Base-by-base conservation (phyloP, 768 basidiomycete species). In the Tubosaeta brunneosetosa region DNA sequence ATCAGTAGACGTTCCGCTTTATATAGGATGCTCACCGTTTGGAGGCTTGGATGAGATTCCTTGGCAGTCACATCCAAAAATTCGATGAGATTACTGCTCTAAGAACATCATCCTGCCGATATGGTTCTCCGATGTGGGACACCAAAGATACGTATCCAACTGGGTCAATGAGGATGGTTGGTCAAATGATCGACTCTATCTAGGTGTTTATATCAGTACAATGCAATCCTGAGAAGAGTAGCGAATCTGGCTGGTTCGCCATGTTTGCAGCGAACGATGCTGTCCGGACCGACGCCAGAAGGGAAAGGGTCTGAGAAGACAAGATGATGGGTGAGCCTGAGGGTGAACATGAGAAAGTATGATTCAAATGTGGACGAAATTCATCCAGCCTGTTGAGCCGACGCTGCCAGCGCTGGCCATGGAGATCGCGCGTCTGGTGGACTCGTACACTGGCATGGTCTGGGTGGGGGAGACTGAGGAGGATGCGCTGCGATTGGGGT, bases 401-500 rank as follows among this genome's bases (percentile, higher is more conserved):
- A 73, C 77, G 16, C 65, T 79, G 45, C 84, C 85, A 14, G 76
- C 78, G 42, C 73, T 89, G 38, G 84, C 73, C 16, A 71, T 92
- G 51, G 85, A 88, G 56, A 72, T 86, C 55, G 89, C 83, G 42
- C 71, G 71, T 55, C 68, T 92, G 50, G 80, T 81, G 44, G 82
- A 82, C 60, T 84, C 86, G 51, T 90, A 85, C 70, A n/a, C n/a
- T n/a, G n/a, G n/a, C n/a, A 90, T 92, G 88, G 61, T 92, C 47
- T 92, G 90, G 90, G 73, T 85, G 31, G 88, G 89, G 1, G 72
- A 70, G 37, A 45, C 66, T 41, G 69, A 71, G 26, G 78, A 72
- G 47, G 74, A 72, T 49, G 81, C 81, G n/a, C 70, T 78, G 0
- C 65, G 69, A 38, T 70, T 72, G 34, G 90, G 90, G 25, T 73